A percentile compares a stretch with the other conserved stretches of the same genome.
phyloP scores from a whole-genome alignment of 2,329 filamentous ascomycete species.

The Myriosclerotinia scirpicola region DNA sequence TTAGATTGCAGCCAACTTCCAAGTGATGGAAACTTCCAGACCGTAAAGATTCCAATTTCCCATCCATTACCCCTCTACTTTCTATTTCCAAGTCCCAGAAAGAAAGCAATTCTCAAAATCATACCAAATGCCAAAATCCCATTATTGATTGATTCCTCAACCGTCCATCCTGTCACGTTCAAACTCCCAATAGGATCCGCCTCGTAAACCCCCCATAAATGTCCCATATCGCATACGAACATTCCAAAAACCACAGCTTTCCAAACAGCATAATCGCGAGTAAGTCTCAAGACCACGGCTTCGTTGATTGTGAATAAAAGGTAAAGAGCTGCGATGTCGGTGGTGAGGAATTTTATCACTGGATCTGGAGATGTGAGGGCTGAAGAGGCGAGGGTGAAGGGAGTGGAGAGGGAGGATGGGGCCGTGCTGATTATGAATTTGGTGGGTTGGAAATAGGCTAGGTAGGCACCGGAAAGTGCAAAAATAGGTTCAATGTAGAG shows the following conservation, averaged over 20 bases:
- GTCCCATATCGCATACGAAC: not conserved
- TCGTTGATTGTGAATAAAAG: not conserved
- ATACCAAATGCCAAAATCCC: not conserved
- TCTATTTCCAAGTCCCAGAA: not conserved
- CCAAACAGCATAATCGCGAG: conserved; percentile 2
- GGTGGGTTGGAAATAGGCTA: not conserved
- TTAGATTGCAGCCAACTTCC: no score
- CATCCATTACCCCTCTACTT: not conserved
- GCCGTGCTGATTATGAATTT: not conserved
- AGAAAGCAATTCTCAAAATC: not conserved
- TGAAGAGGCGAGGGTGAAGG: not conserved
- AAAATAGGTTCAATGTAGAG: conserved; percentile 4
- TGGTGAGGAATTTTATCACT: not conserved
- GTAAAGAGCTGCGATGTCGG: conserved; percentile 4
- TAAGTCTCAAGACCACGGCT: not conserved
- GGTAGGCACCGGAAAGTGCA: not conserved
- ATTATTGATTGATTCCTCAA: not conserved
- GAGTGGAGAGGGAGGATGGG: not conserved
- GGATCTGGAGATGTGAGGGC: not conserved
- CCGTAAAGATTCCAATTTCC: not conserved
- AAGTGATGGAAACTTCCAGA: not conserved
- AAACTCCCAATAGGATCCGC: not conserved
- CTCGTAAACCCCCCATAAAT: not conserved
- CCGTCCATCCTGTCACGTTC: not conserved
- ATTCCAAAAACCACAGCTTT: not conserved